phyloP scores from a whole-genome alignment of 2,329 filamentous ascomycete genomes.

The Raffaelea ambrosiae region DNA sequence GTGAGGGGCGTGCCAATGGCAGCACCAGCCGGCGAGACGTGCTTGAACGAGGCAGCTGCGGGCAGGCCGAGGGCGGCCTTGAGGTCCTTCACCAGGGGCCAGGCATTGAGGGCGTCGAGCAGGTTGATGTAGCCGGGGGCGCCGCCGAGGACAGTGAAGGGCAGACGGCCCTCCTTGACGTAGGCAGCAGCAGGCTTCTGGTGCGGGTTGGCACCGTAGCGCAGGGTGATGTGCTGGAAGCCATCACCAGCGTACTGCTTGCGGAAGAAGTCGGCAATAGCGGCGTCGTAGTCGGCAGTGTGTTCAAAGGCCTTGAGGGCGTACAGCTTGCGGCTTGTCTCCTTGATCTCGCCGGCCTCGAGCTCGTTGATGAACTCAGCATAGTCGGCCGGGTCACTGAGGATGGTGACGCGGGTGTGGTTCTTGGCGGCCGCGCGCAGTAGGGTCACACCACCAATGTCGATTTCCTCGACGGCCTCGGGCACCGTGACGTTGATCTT shows the following conservation, averaged over 20 bases:
- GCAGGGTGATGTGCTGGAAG: slow-evolving; percentile 71
- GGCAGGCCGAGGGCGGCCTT: slow-evolving; percentile 80
- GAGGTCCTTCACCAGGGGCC: slow-evolving; percentile 94
- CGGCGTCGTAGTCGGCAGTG: slow-evolving; percentile 90
- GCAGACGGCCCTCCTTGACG: slow-evolving; percentile 62
- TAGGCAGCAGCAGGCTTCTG: slow-evolving; percentile 93
- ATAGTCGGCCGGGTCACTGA: slow-evolving; percentile 91
- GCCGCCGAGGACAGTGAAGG: slow-evolving; percentile 90
- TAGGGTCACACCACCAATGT: slow-evolving; percentile 95
- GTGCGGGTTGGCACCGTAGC: slow-evolving; percentile 96
- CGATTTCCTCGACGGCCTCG: slow-evolving; percentile 97
- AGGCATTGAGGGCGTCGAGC: slow-evolving; percentile 90
- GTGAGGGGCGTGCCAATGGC: slow-evolving; percentile 85
- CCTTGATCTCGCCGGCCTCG: slow-evolving; percentile 75
- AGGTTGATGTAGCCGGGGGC: slow-evolving; percentile 96
- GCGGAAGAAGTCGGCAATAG: slow-evolving; percentile 95
- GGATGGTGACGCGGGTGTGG: slow-evolving; percentile 88
- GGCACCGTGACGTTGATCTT: slow-evolving; percentile 96
- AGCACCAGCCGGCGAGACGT: slow-evolving; percentile 92
- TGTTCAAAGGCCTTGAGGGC: slow-evolving; percentile 98
- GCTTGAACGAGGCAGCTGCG: slow-evolving; percentile 96
- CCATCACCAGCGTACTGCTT: slow-evolving; percentile 89
- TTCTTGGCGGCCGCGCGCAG: slow-evolving; percentile 97
- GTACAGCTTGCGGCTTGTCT: slow-evolving; percentile 77
- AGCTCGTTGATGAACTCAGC: slow-evolving; percentile 89